These are phyloP conservation scores for Lonicera japonica DNA, from an alignment of 129 eudicot species.

Conservation along the genomic window DNA sequence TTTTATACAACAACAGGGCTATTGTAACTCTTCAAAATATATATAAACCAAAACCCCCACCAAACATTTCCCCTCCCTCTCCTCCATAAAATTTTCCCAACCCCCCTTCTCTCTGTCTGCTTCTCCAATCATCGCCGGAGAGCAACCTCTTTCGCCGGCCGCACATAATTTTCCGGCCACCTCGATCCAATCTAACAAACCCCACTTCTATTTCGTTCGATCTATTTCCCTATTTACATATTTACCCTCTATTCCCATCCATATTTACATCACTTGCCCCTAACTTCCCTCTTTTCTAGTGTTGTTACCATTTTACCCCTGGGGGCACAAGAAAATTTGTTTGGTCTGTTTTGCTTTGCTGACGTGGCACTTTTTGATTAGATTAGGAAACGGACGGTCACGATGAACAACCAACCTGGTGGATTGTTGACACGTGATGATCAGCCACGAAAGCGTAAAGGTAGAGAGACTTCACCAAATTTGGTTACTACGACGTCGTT, in stretches of 20 bases:
- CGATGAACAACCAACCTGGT: conserved; percentile 27
- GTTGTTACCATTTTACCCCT: conserved; percentile 6
- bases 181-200: not conserved
- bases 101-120: not conserved
- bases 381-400: conserved; percentile 19
- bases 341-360: not conserved
- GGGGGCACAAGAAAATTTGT: too few relatives aligned
- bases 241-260: not conserved
- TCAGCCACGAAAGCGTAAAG: conserved; percentile 52
- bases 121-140: not conserved
- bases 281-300: too few relatives aligned
- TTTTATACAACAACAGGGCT: not conserved
- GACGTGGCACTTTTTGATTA: conserved; percentile 21
- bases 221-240: too few relatives aligned
- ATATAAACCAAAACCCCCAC: too few relatives aligned
- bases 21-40: not conserved
- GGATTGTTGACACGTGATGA: conserved; percentile 14
- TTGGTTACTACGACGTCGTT: conserved; percentile 10
- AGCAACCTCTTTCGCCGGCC: not conserved
- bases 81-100: not conserved
- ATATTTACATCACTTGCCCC: not conserved
- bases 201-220: not conserved
- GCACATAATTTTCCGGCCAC: not conserved
- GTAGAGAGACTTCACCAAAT: conserved; percentile 26
- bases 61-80: not conserved